Base-by-base conservation (phyloP, 352 stramenopile species). In the Peronosclerospora sorghi region DNA sequence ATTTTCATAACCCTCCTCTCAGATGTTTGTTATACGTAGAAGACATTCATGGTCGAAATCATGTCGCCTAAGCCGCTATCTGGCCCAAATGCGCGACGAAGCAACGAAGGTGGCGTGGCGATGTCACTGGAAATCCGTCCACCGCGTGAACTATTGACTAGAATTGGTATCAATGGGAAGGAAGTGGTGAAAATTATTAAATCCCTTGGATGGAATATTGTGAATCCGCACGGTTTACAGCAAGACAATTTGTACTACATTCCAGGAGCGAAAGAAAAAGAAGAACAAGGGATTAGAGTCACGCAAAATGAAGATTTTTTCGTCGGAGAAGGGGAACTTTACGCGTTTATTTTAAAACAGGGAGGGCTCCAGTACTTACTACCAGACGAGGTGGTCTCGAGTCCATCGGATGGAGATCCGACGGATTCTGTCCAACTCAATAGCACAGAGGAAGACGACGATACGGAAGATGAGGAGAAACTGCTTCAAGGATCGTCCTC, bases 331-430 rank as follows among this genome's bases (percentile, higher is more conserved):
- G 51, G 56, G 32, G 56, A 65, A 47, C 47, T 65, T 26, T 65
- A 65, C 36, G 56, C 56, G 2, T 65, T 55, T 28, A 65, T 65
- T 55, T 27, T 65, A n/a, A 38, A 47, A 45, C 28, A 62, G 56
- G 56, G 56, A 10, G 56, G 56, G 37, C 18, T 62, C 20, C 37
- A 29, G 13, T 65, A 55, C 19, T 52, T 65, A 17, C 29, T 65
- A 14, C 51, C 51, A 4, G 42, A 58, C 2, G 56, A 57, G 26
- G 47, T 51, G 1, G 13, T 50, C 0, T 48, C 35, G 8, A 28
- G 56, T 5, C 24, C 45, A 15, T 58, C 54, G 17, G 55, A 64
- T 8, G 20, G 49, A 6, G 51, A 57, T 26, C 6, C 21, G 21
- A 26, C 21, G 21, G 21, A 26, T 26, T 6, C 21, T 26, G 6